A percentile compares a stretch with the other conserved stretches of the same genome.
phyloP scores from a whole-genome alignment of 2,329 filamentous ascomycete species.

The Didymella pomorum region DNA sequence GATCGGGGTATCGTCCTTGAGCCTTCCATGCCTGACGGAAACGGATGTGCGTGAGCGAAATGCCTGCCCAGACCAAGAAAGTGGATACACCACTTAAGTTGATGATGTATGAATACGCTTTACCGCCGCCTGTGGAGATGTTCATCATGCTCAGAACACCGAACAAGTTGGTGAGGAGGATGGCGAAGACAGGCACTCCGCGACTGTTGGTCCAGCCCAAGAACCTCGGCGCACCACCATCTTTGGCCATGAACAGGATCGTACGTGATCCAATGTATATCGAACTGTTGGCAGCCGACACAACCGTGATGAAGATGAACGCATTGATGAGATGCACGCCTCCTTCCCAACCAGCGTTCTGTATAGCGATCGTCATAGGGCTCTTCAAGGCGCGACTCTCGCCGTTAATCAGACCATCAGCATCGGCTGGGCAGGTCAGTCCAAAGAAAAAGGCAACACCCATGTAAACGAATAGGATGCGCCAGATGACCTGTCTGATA shows the following conservation, averaged over 20 bases:
- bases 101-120: conserved; percentile 74
- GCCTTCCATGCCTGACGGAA: conserved; percentile 70
- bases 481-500: conserved; percentile 57
- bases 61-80: conserved; percentile 75
- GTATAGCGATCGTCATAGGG: conserved; percentile 57
- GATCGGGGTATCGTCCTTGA: conserved; percentile 46
- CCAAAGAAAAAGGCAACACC: conserved; percentile 58
- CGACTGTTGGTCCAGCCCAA: conserved; percentile 72
- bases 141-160: conserved; percentile 80
- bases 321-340: conserved; percentile 81
- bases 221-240: conserved; percentile 73
- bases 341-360: conserved; percentile 75
- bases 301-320: conserved; percentile 68
- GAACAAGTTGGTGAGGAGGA: conserved; percentile 74
- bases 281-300: conserved; percentile 68
- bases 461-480: conserved; percentile 56
- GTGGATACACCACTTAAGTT: conserved; percentile 74
- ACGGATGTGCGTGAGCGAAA: conserved; percentile 74
- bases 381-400: conserved; percentile 71
- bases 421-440: conserved; percentile 74
- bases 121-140: conserved; percentile 69
- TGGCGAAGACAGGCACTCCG: conserved; percentile 67
- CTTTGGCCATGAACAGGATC: conserved; percentile 77
- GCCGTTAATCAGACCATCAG: conserved; percentile 68
- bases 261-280: conserved; percentile 82